Conservation (phyloP, 352 stramenopile species). For the Phytophthora tentaculata region DNA sequence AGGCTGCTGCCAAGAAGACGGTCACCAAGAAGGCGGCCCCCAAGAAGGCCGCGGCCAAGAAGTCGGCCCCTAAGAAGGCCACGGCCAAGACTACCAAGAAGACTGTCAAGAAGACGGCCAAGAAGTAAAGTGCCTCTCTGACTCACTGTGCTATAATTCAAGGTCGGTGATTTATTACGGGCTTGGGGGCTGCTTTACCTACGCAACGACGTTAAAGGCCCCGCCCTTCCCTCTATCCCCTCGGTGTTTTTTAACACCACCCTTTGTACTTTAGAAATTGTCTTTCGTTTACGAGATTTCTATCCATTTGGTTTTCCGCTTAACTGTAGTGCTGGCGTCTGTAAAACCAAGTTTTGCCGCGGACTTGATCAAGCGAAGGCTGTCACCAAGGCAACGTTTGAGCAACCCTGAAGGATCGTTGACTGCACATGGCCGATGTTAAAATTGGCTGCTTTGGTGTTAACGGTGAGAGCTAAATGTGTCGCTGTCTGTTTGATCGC, state of each 20-base stretch:
- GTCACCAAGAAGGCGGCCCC: constrained; percentile 42
- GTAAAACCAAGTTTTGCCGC: no score
- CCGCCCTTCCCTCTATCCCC: constrained; percentile 29
- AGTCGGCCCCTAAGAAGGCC: constrained; percentile 62
- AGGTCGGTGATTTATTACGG: constrained; percentile 50
- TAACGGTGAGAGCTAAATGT: background rate
- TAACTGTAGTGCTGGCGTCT: no score
- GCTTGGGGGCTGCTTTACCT: constrained; percentile 1
- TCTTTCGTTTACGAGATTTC: background rate
- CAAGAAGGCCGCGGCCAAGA: constrained; percentile 68
- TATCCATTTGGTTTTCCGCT: background rate
- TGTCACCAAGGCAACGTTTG: background rate
- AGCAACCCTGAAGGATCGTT: background rate
- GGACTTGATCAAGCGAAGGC: no score
- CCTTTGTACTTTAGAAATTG: constrained; percentile 52
- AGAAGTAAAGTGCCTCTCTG: constrained; percentile 56
- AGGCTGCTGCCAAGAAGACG: constrained; percentile 51
- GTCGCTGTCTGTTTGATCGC: constrained; percentile 13
- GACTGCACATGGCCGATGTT: no score
- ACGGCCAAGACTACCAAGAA: constrained; percentile 53
- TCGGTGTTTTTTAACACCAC: constrained; percentile 93
- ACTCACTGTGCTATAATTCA: constrained; percentile 20
- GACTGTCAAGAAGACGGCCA: constrained; percentile 53
- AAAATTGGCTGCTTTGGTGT: background rate
- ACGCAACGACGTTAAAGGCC: background rate